Evolutionary conservation across 148 eudicot genomes (phyloP), one percentile per base, ranked within the genome.

Genomic region (Hydrangea macrophylla): DNA sequence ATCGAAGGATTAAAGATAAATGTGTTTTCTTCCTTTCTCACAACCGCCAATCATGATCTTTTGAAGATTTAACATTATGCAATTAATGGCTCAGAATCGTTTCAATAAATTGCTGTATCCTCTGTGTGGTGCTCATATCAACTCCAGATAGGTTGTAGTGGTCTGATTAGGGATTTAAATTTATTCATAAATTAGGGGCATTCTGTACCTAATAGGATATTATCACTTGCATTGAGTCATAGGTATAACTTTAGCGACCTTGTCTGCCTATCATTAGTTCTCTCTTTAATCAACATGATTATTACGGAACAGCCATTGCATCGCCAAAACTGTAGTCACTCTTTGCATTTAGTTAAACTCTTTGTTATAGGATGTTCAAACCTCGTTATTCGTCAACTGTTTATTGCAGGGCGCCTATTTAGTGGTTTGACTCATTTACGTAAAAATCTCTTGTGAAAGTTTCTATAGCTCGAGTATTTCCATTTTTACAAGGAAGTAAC

Each of bases 381-480:
- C n/a, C 23, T 2, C 53, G n/a, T 48, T 48, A 15, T 42, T 48
- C 17, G 22, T 48, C 6, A 48, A 48, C 22, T 48, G 53, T 15
- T 42, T 18, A 42, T 42, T 42, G 17, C 18, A 13, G 11, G 48
- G 48, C 48, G 17, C 48, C 2, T n/a, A n/a, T 53, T 53, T 17
- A 65, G 22, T 18, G 1, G 9, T 51, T 64, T 64, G n/a, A 6
- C 17, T 37, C 27, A 18, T 33, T 33, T 42, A 61, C 48, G 0
- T 30, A 23, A 35, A 10, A 31, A 35, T 10, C 27, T 23, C 51
- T 31, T 4, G 30, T 36, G 22, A 23, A 40, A 62, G 23, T 40
- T 62, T 63, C 67, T 13, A 20, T 64, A 44, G 45, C 39, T 20
- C 22, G 23, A 69, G 64, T 42, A 58, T 28, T 30, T 23, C 32